Evolutionary conservation across 768 basidiomycete genomes (phyloP), one percentile per base, ranked within the genome.

Genomic region (Mrakia frigida): DNA sequence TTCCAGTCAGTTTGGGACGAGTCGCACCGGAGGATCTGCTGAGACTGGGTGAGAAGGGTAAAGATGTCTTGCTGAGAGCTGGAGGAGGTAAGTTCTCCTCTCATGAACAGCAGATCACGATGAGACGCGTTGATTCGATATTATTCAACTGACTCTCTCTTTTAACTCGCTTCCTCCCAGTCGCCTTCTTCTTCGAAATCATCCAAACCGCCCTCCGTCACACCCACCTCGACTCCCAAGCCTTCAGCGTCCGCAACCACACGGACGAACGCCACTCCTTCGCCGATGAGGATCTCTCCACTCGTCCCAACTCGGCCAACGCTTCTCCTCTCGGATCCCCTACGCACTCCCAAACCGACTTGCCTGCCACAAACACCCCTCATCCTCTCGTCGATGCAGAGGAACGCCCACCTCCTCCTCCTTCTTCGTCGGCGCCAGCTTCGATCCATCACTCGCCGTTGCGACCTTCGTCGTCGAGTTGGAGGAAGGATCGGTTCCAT

Each of bases 131-230:
- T 25, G n/a, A n/a, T n/a, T n/a, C n/a, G n/a, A n/a, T n/a, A n/a
- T 11, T 18, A 33, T 11, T 35, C 3, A 23, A 9, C 52, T 56
- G 13, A 16, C 23, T 13, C 33, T 72, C 43, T 28, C 52, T 5
- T 39, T 23, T 59, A 6, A 43, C 21, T 46, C 52, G 3, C 43
- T 39, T n/a, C 9, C 16, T 25, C 6, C 56, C 37, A 75, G 63
- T 77, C 33, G 16, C 56, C 6, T 77, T 77, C 63, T 77, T 77
- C 71, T 77, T 77, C 56, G 76, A 77, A 28, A 73, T 73, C 50
- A 41, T 77, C 65, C 61, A 69, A 50, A 61, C 70, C 39, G 76
- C 76, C 10, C 67, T 77, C 2, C 35, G 52, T 7, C 76, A 77
- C 52, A 70, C 61, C 9, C 70, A 65, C 6, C 67, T 77, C 35